Conservation (phyloP, 2,329 filamentous ascomycete species). For the Phaeophleospora eucalypticola region DNA sequence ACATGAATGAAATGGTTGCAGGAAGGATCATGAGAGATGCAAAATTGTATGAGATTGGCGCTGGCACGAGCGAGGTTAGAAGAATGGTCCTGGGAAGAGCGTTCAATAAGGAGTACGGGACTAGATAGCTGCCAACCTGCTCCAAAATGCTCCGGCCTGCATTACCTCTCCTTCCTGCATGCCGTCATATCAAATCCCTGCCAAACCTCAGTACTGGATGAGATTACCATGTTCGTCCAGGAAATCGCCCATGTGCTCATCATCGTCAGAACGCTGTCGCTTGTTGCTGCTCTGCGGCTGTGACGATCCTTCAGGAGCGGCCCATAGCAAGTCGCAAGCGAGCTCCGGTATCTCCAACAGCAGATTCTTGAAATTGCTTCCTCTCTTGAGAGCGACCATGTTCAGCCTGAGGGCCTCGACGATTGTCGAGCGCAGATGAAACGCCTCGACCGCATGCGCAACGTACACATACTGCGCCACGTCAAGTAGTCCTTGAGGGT, state of each 20-base stretch:
- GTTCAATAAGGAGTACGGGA: conserved; percentile 78
- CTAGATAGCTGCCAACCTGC: neutral
- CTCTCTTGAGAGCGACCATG: neutral
- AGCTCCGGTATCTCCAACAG: neutral
- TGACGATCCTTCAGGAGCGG: neutral
- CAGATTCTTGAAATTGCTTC: neutral
- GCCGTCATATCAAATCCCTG: neutral
- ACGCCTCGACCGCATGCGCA: neutral
- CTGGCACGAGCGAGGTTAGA: conserved; percentile 89
- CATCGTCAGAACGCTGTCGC: too few relatives aligned
- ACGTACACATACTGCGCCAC: neutral
- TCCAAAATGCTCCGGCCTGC: too few relatives aligned
- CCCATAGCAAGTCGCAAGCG: neutral
- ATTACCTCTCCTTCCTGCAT: too few relatives aligned
- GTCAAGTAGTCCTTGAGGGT: neutral
- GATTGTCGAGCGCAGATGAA: neutral
- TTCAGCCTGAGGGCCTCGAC: neutral
- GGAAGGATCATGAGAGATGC: conserved; percentile 76
- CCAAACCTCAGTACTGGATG: too few relatives aligned
- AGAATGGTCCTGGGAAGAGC: conserved; percentile 90
- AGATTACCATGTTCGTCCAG: too few relatives aligned
- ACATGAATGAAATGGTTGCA: conserved; percentile 90
- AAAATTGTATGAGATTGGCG: conserved; percentile 92
- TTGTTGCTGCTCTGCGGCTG: too few relatives aligned
- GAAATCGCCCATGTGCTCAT: too few relatives aligned